Conservation (phyloP, 768 basidiomycete species). For the Termitomyces heimii region DNA sequence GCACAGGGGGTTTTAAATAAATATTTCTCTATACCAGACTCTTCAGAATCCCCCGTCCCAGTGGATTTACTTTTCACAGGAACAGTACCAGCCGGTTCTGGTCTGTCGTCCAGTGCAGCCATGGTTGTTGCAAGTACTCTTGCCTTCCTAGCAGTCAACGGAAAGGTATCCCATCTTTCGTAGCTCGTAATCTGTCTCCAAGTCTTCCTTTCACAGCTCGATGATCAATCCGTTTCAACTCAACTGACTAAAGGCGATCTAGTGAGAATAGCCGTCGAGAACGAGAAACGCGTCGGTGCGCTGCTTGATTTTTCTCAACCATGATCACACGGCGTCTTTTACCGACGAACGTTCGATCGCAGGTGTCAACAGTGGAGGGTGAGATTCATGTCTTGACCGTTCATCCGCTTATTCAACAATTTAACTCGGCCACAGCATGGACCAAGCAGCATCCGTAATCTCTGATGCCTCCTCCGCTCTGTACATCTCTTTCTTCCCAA, state of each 20-base stretch:
- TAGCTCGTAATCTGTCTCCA: neutral
- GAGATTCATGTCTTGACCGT: slow-evolving; percentile 13
- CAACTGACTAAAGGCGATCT: slow-evolving; percentile 60
- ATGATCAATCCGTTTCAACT: slow-evolving; percentile 3
- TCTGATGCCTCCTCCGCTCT: slow-evolving; percentile 64
- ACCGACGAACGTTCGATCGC: neutral
- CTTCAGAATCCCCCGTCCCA: slow-evolving; percentile 36
- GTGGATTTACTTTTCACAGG: slow-evolving; percentile 79
- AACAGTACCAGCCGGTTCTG: slow-evolving; percentile 81
- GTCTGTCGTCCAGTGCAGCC: slow-evolving; percentile 83
- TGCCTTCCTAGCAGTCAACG: slow-evolving; percentile 73
- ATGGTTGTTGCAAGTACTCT: slow-evolving; percentile 88
- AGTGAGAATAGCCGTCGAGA: slow-evolving; percentile 76
- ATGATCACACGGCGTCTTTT: neutral
- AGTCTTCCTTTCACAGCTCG: slow-evolving; percentile 9
- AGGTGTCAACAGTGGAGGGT: slow-evolving; percentile 80
- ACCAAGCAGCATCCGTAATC: slow-evolving; percentile 87
- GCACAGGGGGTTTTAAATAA: slow-evolving; percentile 63
- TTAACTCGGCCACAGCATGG: slow-evolving; percentile 52
- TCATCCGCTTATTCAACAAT: neutral
- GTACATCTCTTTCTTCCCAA: slow-evolving; percentile 79
- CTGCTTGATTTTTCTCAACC: neutral
- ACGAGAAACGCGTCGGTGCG: slow-evolving; percentile 76
- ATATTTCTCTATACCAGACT: slow-evolving; percentile 33
- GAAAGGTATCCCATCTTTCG: slow-evolving; percentile 36